A percentile compares a stretch with the other conserved stretches of the same genome.
Evolutionary conservation across 1,284 basidiomycete genomes (phyloP).

Genomic region (Leucoagaricus sp.): DNA sequence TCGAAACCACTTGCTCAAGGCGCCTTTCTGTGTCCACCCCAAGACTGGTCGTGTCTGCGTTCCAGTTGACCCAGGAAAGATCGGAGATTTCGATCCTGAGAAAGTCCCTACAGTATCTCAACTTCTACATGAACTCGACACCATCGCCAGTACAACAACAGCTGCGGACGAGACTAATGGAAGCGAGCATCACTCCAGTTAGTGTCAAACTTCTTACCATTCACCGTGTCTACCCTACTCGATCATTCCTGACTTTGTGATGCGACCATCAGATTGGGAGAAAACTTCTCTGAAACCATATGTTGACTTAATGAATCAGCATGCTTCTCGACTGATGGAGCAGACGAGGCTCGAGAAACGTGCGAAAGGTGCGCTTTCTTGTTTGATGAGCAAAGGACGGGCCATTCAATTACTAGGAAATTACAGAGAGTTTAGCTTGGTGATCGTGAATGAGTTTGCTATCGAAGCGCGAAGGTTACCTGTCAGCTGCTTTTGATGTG

Average conservation of each 20-base stretch:
- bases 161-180: conserved; percentile 31
- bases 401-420: background rate
- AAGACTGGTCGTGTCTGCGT: conserved; percentile 96
- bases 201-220: conserved; percentile 15
- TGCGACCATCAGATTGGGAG: conserved; percentile 54
- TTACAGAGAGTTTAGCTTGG: conserved; percentile 13
- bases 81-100: conserved; percentile 88
- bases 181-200: conserved; percentile 53
- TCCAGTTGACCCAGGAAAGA: conserved; percentile 78
- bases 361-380: conserved; percentile 38
- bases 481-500: no score
- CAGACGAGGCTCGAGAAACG: conserved; percentile 56
- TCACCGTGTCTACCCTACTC: background rate
- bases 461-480: no score
- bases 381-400: background rate
- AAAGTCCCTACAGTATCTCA: conserved; percentile 85
- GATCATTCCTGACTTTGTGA: conserved; percentile 1
- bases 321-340: conserved; percentile 61
- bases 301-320: conserved; percentile 87
- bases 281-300: conserved; percentile 84
- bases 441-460: no score
- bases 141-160: conserved; percentile 22
- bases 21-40: conserved; percentile 96
- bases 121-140: conserved; percentile 79
- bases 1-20: conserved; percentile 96